Conservation (phyloP, 2,329 filamentous ascomycete genomes). For the Neoscytalidium dimidiatum region DNA sequence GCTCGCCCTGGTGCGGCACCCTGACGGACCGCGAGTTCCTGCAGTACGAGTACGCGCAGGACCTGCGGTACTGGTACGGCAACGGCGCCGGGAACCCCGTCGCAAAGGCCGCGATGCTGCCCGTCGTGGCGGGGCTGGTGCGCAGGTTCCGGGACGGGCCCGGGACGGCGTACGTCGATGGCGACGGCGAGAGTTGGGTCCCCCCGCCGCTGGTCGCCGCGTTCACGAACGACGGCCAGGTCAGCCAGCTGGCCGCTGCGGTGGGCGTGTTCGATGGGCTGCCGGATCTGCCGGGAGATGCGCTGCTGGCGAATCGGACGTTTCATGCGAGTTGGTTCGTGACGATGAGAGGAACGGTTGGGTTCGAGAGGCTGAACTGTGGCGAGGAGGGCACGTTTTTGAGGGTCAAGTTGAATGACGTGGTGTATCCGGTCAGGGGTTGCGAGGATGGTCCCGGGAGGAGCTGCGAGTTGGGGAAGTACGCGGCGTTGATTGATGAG, state of each 20-base stretch:
- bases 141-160: slow-evolving; percentile 56
- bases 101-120: slow-evolving; percentile 61
- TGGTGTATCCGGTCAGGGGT: slow-evolving; percentile 55
- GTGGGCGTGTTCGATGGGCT: slow-evolving; percentile 63
- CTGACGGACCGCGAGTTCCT: slow-evolving; percentile 64
- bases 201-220: slow-evolving; percentile 61
- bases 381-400: slow-evolving; percentile 25
- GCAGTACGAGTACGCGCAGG: slow-evolving; percentile 67
- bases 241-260: slow-evolving; percentile 61
- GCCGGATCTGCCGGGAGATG: slow-evolving; percentile 45
- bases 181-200: slow-evolving; percentile 45
- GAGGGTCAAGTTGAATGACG: slow-evolving; percentile 59
- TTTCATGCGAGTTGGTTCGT: slow-evolving; percentile 60
- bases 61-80: slow-evolving; percentile 69
- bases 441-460: slow-evolving; percentile 25
- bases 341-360: slow-evolving; percentile 66
- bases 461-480: slow-evolving; percentile 41
- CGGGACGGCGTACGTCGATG: slow-evolving; percentile 48
- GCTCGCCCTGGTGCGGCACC: slow-evolving; percentile 63
- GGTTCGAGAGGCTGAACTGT: slow-evolving; percentile 54
- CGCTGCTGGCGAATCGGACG: slow-evolving; percentile 50
- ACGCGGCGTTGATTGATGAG: slow-evolving; percentile 46
- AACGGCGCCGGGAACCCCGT: slow-evolving; percentile 59
- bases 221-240: slow-evolving; percentile 68
- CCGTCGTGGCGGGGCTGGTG: slow-evolving; percentile 58